Conservation (phyloP, 1,139 yeast species). For the Wickerhamomyces sp. region DNA sequence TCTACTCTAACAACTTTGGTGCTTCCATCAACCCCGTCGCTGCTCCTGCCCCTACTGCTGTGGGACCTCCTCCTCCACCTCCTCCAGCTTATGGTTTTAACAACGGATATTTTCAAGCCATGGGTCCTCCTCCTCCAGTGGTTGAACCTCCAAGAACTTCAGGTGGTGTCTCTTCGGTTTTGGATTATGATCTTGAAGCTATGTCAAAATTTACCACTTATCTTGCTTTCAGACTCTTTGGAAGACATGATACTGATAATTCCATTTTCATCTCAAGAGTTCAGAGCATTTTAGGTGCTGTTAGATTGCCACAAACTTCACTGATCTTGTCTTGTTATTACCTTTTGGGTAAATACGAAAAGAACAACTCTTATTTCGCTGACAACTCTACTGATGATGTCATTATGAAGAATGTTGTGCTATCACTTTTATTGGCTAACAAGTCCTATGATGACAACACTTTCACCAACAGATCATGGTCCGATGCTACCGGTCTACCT, state of each 20-base stretch:
- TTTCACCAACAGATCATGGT: slow-evolving; percentile 92
- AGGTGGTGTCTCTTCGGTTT: slow-evolving; percentile 74
- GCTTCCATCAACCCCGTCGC: neutral
- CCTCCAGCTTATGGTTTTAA: neutral
- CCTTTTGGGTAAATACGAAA: slow-evolving; percentile 43
- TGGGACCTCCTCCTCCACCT: neutral
- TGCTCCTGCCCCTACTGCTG: neutral
- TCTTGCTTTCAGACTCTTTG: slow-evolving; percentile 42
- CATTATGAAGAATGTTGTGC: slow-evolving; percentile 59
- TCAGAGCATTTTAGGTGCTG: slow-evolving; percentile 74
- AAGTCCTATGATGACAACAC: slow-evolving; percentile 96
- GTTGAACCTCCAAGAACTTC: slow-evolving; percentile 17
- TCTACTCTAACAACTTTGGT: neutral
- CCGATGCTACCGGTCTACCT: slow-evolving; percentile 83
- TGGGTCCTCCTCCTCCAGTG: slow-evolving; percentile 1
- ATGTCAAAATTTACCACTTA: slow-evolving; percentile 76
- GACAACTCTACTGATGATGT: slow-evolving; percentile 31
- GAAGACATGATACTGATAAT: slow-evolving; percentile 47
- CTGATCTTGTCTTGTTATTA: slow-evolving; percentile 75
- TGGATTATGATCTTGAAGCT: slow-evolving; percentile 70
- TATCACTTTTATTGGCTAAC: slow-evolving; percentile 79
- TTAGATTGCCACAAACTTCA: slow-evolving; percentile 81
- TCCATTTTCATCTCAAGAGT: slow-evolving; percentile 55
- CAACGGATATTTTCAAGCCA: neutral
- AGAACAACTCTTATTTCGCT: slow-evolving; percentile 24